These are phyloP conservation scores for Acanthamoeba healyi DNA, from an alignment of 208 protist species.

Conservation along the genomic window DNA sequence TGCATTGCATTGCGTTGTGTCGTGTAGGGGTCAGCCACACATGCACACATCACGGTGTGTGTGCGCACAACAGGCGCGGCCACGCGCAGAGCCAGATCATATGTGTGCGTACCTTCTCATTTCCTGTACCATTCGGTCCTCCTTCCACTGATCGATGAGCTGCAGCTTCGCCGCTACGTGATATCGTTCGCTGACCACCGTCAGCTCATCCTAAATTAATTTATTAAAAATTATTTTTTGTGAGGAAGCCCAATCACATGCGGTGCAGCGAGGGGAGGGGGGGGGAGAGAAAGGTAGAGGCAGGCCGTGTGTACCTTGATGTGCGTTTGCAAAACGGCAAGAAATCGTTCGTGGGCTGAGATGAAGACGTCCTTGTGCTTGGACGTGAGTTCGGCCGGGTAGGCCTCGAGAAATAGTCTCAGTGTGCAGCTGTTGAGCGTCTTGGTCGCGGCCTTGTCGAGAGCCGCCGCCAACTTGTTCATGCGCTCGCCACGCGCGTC, in stretches of 20 bases:
- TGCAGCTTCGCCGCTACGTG: conserved; percentile 8
- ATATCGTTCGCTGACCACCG: background rate
- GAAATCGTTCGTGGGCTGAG: conserved; percentile 16
- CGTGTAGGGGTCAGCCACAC: background rate
- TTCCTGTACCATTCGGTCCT: background rate
- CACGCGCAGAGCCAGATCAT: no score
- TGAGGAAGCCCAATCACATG: background rate
- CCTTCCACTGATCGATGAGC: conserved; percentile 42
- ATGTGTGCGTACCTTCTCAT: background rate
- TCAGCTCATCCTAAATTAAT: background rate
- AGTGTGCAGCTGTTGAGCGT: background rate
- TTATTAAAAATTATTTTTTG: background rate
- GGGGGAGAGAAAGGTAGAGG: background rate
- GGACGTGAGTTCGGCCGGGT: background rate
- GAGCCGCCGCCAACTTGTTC: background rate
- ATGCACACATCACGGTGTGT: no score
- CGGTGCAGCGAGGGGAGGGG: background rate
- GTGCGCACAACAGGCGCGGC: no score
- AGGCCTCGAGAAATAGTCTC: background rate
- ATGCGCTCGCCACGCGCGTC: background rate
- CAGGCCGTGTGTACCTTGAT: background rate
- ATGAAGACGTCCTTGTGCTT: background rate
- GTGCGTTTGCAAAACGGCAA: background rate
- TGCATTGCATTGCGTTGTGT: background rate
- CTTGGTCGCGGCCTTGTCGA: conserved; percentile 1